Conservation (phyloP, 192 early-diverging fungal genomes). For the Coemansia sp. region DNA sequence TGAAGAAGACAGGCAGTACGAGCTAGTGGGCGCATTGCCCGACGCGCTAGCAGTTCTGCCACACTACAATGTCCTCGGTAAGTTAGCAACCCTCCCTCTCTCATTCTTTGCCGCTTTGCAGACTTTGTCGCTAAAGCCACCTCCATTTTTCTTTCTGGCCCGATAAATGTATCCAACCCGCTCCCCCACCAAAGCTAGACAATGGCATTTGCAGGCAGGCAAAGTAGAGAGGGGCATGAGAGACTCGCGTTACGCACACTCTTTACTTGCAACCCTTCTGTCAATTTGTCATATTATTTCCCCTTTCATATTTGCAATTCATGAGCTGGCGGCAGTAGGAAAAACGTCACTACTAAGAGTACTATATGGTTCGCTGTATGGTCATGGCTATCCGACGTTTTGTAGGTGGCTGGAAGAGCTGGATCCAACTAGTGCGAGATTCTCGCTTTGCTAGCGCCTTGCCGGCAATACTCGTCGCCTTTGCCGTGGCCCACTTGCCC, state of each 20-base stretch:
- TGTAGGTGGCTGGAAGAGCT: slow-evolving; percentile 50
- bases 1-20: background rate
- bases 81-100: background rate
- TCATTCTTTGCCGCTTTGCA: background rate
- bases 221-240: too few relatives aligned
- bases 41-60: background rate
- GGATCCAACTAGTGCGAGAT: slow-evolving; percentile 14
- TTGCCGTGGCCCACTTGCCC: slow-evolving; percentile 37
- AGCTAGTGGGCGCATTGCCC: background rate
- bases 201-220: too few relatives aligned
- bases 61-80: background rate
- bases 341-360: background rate
- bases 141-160: background rate
- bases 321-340: background rate
- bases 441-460: slow-evolving; percentile 38
- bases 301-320: background rate
- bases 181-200: background rate
- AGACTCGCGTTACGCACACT: too few relatives aligned
- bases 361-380: background rate
- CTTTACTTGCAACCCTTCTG: too few relatives aligned
- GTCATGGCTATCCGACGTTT: background rate
- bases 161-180: background rate
- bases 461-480: slow-evolving; percentile 30
- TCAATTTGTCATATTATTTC: background rate
- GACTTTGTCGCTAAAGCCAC: background rate